Percentiles rank a stretch among this genome's conserved stretches.
phyloP scores from a whole-genome alignment of 192 early-diverging fungal genomes.

The Helicostylum pulchrum region DNA sequence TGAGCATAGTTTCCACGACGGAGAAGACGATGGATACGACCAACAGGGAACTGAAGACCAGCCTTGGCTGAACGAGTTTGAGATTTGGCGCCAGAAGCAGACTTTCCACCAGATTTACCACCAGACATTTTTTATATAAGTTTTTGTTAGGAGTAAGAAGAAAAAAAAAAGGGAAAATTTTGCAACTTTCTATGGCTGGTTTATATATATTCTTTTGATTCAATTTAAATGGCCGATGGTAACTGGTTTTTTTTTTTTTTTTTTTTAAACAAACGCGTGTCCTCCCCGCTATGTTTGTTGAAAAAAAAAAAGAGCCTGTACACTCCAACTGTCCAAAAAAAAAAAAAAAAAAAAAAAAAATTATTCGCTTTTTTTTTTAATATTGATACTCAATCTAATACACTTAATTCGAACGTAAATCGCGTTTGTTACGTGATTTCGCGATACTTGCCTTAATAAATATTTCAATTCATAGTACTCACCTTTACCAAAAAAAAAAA shows the following conservation, averaged over 20 bases:
- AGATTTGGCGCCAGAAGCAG: constrained; percentile 58
- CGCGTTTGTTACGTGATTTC: constrained; percentile 27
- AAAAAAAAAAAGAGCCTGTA: not conserved
- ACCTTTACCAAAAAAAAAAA: not conserved
- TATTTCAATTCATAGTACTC: not conserved
- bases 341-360: not conserved
- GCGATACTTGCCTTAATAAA: not conserved
- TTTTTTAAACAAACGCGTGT: not conserved
- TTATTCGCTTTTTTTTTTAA: constrained; percentile 9
- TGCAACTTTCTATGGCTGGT: not conserved
- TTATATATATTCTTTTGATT: not conserved
- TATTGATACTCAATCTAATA: not conserved
- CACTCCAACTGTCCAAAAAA: not conserved
- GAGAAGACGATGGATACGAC: constrained; percentile 39
- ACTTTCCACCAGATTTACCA: constrained; percentile 74
- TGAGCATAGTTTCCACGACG: constrained; percentile 34
- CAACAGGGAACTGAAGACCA: constrained; percentile 89
- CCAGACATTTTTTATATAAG: constrained; percentile 53
- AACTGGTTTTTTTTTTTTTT: not conserved
- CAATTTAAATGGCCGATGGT: not conserved
- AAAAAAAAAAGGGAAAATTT: constrained; percentile 6
- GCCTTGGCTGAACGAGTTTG: constrained; percentile 77
- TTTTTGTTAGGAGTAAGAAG: constrained; percentile 5
- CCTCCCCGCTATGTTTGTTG: not conserved
- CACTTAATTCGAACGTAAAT: constrained; percentile 5